phyloP scores from a whole-genome alignment of 768 basidiomycete species.

The Harrya chromipes region DNA sequence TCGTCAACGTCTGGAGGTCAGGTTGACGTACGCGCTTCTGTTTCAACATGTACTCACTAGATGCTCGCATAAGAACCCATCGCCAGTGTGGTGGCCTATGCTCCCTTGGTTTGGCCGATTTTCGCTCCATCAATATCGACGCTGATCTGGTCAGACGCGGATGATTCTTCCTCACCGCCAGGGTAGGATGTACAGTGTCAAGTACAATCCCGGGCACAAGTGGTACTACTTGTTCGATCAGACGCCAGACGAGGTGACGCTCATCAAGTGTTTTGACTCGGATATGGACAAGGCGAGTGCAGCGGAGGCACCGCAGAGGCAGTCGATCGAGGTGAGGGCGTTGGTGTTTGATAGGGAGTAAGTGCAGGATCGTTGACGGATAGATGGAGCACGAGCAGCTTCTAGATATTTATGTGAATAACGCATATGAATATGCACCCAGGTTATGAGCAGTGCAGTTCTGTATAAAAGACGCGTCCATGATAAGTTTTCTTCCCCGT shows the following conservation, averaged over 20 bases:
- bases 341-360: constrained; percentile 1
- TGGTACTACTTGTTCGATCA: constrained; percentile 39
- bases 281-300: constrained; percentile 34
- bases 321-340: constrained; percentile 37
- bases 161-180: constrained; percentile 8
- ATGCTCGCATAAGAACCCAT: too few species aligned
- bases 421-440: too few species aligned
- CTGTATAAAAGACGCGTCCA: too few species aligned
- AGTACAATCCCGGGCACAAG: constrained; percentile 32
- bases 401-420: too few species aligned
- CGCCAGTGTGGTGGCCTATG: too few species aligned
- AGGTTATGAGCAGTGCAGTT: too few species aligned
- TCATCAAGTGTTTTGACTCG: constrained; percentile 45
- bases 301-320: constrained; percentile 31
- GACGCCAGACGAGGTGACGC: constrained; percentile 37
- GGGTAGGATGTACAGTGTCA: constrained; percentile 31
- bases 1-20: constrained; percentile 43
- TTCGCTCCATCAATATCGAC: constrained; percentile 30
- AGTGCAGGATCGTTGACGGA: too few species aligned
- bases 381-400: constrained; percentile 8
- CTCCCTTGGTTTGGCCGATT: constrained; percentile 25
- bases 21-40: neutral
- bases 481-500: too few species aligned
- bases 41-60: too few species aligned
- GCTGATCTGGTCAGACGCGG: constrained; percentile 28